Evolutionary conservation across 768 basidiomycete species (phyloP), one percentile per base, ranked within the genome.

Genomic region (Epithele typhae): DNA sequence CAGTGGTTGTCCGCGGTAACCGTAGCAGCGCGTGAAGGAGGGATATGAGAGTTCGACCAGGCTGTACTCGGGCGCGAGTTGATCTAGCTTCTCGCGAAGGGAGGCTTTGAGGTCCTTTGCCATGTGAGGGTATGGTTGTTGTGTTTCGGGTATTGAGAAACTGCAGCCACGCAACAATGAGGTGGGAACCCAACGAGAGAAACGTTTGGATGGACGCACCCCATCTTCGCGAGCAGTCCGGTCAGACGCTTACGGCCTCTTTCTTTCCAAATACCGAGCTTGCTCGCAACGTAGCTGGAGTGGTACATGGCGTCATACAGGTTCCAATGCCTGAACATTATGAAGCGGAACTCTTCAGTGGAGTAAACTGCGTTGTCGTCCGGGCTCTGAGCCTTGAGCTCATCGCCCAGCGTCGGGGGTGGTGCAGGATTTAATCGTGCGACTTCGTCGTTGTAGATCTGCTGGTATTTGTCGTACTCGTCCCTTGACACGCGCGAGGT

Each of bases 241-340:
- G 86, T 90, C 45, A 99, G 68, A 53, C 83, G 78, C 64, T 92
- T 94, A 51, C 88, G 76, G 18, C 96, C 96, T 45, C 82, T 78
- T 64, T 98, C 95, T 60, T 88, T 92, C 96, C 96, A 98, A 45
- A 95, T 90, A 3, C 92, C 93, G 49, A 99, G 76, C 64, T 92
- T 92, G 41, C 89, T 86, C 6, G 93, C 94, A 15, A 99, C 86
- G 59, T 98, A 99, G 47, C 88, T 89, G 3, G 93, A 96, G 64
- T 99, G 95, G 58, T 85, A 84, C 96, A 99, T 98, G 10, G 94
- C 84, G 60, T 99, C 96, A 61, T 97, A 98, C 37, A 99, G 68
- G 24, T 87, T 97, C 96, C 96, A 99, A 68, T 98, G 96, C 46
- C 95, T 78, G 62, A 94, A 93, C 44, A 97, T 76, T 68, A 85